Conservation (phyloP, 2,329 filamentous ascomycete species). For the Leptographium lundbergii region DNA sequence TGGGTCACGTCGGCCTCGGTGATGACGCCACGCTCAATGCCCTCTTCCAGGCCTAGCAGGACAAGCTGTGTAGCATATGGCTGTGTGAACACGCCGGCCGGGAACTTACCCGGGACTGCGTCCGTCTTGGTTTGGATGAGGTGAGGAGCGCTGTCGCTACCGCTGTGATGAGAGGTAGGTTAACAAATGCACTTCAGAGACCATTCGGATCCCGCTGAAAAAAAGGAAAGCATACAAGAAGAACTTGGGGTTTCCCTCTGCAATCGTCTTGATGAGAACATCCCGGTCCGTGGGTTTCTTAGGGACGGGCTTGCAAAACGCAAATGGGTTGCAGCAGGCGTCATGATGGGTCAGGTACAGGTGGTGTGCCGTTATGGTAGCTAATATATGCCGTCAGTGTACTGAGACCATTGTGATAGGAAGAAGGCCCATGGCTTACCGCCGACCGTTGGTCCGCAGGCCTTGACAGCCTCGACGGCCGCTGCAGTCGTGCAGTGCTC, state of each 20-base stretch:
- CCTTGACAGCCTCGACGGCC: constrained; percentile 63
- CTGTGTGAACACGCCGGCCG: constrained; percentile 72
- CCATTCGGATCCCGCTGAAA: background rate
- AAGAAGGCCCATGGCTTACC: constrained; percentile 17
- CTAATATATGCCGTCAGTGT: constrained; percentile 18
- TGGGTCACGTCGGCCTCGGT: constrained; percentile 38
- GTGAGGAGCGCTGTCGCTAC: constrained; percentile 64
- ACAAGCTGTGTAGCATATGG: constrained; percentile 49
- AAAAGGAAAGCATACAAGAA: constrained; percentile 32
- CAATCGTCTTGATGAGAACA: constrained; percentile 54
- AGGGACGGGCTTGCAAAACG: constrained; percentile 56
- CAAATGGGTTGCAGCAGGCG: constrained; percentile 13
- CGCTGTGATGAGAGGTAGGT: background rate
- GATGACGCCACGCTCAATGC: constrained; percentile 39
- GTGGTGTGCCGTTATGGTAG: constrained; percentile 79
- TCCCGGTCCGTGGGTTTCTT: constrained; percentile 61
- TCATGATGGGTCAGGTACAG: constrained; percentile 43
- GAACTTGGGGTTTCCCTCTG: constrained; percentile 50
- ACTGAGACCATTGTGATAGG: background rate
- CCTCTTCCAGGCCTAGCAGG: constrained; percentile 49
- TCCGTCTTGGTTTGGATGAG: constrained; percentile 45
- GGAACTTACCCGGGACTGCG: constrained; percentile 33
- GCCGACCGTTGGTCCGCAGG: constrained; percentile 65
- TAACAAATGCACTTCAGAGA: background rate
- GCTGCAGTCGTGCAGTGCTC: constrained; percentile 80